Evolutionary conservation across 768 basidiomycete genomes (phyloP), one percentile per base, ranked within the genome.

Genomic region (Omphalotus guepiniiformis): DNA sequence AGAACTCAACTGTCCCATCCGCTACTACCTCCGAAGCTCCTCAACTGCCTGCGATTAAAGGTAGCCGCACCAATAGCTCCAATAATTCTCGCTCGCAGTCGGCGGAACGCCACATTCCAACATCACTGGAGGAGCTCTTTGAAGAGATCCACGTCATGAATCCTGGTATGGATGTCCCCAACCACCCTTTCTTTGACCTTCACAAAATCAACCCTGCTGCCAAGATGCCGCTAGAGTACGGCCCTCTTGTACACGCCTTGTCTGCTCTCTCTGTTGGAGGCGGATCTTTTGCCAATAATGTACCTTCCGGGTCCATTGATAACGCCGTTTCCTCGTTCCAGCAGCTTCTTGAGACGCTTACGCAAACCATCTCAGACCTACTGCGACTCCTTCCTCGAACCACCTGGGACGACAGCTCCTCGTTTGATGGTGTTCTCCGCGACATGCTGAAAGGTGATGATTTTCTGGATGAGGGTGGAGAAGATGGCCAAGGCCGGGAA

Each of bases 381-480:
- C 70, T 93, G 32, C 84, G 88, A 6, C 76, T 93, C 26, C 81
- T 93, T 49, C 91, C 90, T 15, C 84, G 88, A 12, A 89, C 87
- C 8, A 91, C 89, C 1, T 92, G 88, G 90, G 87, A 90, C 49
- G 89, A 92, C 57, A 89, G 85, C 52, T 90, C 90, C 1, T 91
- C 88, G 8, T 92, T 91, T 55, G 88, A 91, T 55, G 85, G 88
- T 28, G 87, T 90, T 18, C 68, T 92, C 18, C 78, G 86, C 41
- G 90, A 93, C 53, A 92, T 92, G 87, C 75, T 92, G 34, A 90
- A 86, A 61, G 88, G 88, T 6, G 88, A 91, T 51, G 90, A 92
- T 60, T 87, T 89, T 59, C 71, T 90, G 28, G 89, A 90, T 48
- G 88, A 89, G 52, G 75, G 75, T 16, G 78, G 77, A 4, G 83